Evolutionary conservation across 176 grass and related monocot genomes (phyloP).

Genomic region (Rhynchospora tenuis): DNA sequence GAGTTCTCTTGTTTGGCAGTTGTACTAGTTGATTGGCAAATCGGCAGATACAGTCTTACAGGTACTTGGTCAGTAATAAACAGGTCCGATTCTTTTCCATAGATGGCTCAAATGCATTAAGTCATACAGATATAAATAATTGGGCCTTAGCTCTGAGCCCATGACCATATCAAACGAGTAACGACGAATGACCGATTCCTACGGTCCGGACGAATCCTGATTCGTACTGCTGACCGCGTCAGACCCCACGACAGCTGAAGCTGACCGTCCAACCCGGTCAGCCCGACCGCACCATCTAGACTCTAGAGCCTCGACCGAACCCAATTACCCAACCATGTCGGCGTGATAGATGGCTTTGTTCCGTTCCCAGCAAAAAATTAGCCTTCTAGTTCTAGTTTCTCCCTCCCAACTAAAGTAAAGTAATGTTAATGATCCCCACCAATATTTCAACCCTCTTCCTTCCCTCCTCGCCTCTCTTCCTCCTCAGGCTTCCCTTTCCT

Average conservation of each 20-base stretch:
- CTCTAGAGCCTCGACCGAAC: background rate
- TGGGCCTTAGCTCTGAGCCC: background rate
- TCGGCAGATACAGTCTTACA: too few species aligned
- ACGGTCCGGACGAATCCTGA: too few species aligned
- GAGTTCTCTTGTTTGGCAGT: too few species aligned
- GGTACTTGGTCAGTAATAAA: too few species aligned
- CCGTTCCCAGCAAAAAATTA: background rate
- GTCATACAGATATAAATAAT: too few species aligned
- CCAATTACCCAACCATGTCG: background rate
- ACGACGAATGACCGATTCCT: too few species aligned
- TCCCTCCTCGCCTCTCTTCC: background rate
- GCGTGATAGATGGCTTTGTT: background rate
- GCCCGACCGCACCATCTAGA: background rate
- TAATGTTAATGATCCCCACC: background rate
- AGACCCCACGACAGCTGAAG: background rate
- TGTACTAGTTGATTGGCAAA: too few species aligned
- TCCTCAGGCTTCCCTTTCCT: background rate
- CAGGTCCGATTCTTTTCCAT: too few species aligned
- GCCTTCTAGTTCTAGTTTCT: too few species aligned
- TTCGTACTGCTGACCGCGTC: background rate
- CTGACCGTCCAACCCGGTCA: background rate
- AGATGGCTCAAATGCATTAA: too few species aligned
- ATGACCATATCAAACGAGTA: background rate
- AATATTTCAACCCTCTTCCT: constrained; percentile 11
- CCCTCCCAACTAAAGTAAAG: background rate